These are phyloP conservation scores for Gonium pectorale DNA, from an alignment of 139 green algal genomes.

Conservation along the genomic window DNA sequence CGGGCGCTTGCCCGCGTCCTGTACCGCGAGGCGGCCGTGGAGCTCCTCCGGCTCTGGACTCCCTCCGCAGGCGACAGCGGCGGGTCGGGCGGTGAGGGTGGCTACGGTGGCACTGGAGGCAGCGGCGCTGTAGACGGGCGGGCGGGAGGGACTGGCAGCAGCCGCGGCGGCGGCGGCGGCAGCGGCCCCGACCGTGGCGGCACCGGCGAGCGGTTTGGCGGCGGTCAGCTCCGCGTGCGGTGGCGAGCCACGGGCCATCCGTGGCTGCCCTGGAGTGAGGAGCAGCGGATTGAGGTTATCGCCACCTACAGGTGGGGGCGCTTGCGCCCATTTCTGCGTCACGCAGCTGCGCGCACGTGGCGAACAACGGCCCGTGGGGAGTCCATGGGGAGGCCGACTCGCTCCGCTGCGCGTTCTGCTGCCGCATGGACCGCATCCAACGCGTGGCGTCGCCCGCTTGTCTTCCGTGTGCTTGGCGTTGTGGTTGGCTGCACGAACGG, in stretches of 20 bases:
- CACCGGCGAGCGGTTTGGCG: background rate
- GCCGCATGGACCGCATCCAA: no score
- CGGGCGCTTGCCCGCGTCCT: background rate
- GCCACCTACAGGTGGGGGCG: slow-evolving; percentile 7
- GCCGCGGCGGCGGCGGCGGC: background rate
- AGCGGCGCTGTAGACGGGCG: background rate
- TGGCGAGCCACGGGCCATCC: slow-evolving; percentile 12
- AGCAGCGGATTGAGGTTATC: slow-evolving; percentile 32
- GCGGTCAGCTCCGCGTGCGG: slow-evolving; percentile 21
- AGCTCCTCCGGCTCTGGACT: slow-evolving; percentile 13
- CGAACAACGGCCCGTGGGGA: no score
- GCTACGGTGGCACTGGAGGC: background rate
- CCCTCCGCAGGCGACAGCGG: background rate
- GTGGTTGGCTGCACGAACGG: no score
- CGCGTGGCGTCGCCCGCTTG: no score
- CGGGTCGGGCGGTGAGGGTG: background rate
- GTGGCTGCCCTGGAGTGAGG: slow-evolving; percentile 32
- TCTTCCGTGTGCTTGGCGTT: no score
- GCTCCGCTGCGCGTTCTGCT: no score
- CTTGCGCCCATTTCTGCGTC: no score
- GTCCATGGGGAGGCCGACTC: no score
- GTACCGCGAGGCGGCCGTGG: background rate
- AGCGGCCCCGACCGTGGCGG: background rate
- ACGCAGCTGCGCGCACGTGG: no score
- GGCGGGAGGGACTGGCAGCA: background rate